phyloP scores from a whole-genome alignment of 495 filamentous ascomycete species.

The Penicillium diatomitis region DNA sequence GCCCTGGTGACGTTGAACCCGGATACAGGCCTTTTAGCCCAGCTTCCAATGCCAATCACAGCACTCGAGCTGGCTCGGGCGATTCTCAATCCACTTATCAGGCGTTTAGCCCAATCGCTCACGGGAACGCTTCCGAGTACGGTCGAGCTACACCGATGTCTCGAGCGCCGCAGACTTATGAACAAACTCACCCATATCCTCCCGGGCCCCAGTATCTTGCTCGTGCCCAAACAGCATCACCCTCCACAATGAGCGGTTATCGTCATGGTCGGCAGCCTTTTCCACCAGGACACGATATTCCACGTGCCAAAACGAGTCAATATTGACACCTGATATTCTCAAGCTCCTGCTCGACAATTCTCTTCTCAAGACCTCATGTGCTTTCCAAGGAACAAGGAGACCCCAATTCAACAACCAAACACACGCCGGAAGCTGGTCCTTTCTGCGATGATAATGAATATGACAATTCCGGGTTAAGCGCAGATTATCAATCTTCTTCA shows the following conservation, averaged over 20 bases:
- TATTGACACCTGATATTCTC: constrained; percentile 4
- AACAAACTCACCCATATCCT: constrained; percentile 2
- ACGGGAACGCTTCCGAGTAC: no score
- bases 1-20: not conserved
- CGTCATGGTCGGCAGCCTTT: constrained; percentile 7
- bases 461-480: constrained; percentile 1
- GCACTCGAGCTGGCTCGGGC: no score
- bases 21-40: constrained; percentile 16
- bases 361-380: no score
- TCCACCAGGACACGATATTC: constrained; percentile 15
- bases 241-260: constrained; percentile 14
- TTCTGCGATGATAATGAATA: constrained; percentile 11
- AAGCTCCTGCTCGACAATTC: not conserved
- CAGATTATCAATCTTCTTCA: constrained; percentile 6
- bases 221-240: constrained; percentile 17
- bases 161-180: constrained; percentile 7
- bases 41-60: constrained; percentile 1
- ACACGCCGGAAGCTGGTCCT: constrained; percentile 11
- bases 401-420: no score
- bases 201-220: constrained; percentile 10
- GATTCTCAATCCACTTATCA: no score
- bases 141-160: not conserved
- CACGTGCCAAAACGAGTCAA: constrained; percentile 18
- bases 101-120: no score
- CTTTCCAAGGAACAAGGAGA: no score